Percentiles rank a stretch among this genome's conserved stretches.
Evolutionary conservation across 495 filamentous ascomycete genomes (phyloP).

Genomic region (Talaromyces trachyspermus): DNA sequence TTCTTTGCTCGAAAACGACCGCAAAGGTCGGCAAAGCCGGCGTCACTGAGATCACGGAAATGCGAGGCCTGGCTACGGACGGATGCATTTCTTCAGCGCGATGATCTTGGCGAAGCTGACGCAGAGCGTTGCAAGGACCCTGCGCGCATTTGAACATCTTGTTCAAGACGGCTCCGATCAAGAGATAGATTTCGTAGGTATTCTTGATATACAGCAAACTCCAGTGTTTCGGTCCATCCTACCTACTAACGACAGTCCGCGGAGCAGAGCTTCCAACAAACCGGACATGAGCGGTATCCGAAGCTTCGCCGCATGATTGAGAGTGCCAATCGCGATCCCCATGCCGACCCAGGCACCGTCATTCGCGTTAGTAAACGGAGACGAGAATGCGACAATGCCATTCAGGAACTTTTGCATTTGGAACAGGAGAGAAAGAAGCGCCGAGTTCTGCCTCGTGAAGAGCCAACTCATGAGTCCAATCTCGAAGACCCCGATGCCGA

Average conservation of each 20-base stretch:
- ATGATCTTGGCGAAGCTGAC: constrained; percentile 18
- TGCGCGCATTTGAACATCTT: constrained; percentile 21
- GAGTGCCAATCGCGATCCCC: constrained; percentile 14
- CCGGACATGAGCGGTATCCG: constrained; percentile 15
- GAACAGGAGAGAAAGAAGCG: constrained; percentile 21
- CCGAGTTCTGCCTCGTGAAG: constrained; percentile 23
- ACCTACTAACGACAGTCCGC: constrained; percentile 15
- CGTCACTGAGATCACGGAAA: constrained; percentile 19
- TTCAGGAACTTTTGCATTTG: constrained; percentile 19
- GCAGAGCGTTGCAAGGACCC: constrained; percentile 17
- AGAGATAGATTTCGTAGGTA: constrained; percentile 16
- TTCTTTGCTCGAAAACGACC: constrained; percentile 25
- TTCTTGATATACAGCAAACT: constrained; percentile 13
- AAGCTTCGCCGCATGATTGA: constrained; percentile 16
- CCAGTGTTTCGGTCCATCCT: constrained; percentile 11
- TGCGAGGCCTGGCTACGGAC: constrained; percentile 26
- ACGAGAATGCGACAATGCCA: constrained; percentile 17
- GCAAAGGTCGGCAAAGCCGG: constrained; percentile 18
- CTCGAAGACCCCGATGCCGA: constrained; percentile 18
- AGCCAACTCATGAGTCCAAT: constrained; percentile 11
- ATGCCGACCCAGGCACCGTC: constrained; percentile 10
- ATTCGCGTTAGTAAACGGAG: constrained; percentile 22
- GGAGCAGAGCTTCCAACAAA: constrained; percentile 13
- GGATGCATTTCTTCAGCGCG: constrained; percentile 24
- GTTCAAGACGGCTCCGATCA: constrained; percentile 19